These are phyloP conservation scores for Casuarina glauca DNA, from an alignment of 306 rosid genomes.

Conservation along the genomic window DNA sequence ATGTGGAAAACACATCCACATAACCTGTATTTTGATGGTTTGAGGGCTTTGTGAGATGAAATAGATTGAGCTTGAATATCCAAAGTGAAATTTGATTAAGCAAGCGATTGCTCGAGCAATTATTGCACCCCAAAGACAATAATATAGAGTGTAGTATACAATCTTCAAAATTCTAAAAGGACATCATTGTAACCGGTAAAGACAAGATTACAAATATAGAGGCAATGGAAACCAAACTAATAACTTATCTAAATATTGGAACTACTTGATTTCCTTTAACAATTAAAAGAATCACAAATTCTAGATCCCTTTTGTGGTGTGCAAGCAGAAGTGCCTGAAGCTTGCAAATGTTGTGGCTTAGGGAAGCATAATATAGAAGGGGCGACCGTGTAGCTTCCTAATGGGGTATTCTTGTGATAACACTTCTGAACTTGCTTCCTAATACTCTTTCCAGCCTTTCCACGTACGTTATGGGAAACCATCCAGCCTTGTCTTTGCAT, in stretches of 20 bases:
- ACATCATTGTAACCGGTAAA: no score
- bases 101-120: no score
- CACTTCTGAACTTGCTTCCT: conserved; percentile 28
- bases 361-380: conserved; percentile 24
- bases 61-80: no score
- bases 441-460: conserved; percentile 61
- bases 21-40: no score
- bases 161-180: no score
- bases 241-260: neutral
- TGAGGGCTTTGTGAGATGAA: no score
- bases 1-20: no score
- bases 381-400: conserved; percentile 33
- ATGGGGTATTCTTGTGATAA: conserved; percentile 25
- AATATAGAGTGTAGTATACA: no score
- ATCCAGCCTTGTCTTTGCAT: conserved; percentile 69
- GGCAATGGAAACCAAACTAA: neutral
- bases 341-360: neutral
- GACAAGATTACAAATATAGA: no score
- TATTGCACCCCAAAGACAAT: no score
- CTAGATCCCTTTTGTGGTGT: neutral
- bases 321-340: neutral
- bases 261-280: neutral
- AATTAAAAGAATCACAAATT: neutral
- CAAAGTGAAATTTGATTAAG: no score
- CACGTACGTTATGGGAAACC: conserved; percentile 95